Percentiles rank a stretch among this genome's conserved stretches.
phyloP scores from a whole-genome alignment of 1,284 basidiomycete species.

The Chondrostereum purpureum region DNA sequence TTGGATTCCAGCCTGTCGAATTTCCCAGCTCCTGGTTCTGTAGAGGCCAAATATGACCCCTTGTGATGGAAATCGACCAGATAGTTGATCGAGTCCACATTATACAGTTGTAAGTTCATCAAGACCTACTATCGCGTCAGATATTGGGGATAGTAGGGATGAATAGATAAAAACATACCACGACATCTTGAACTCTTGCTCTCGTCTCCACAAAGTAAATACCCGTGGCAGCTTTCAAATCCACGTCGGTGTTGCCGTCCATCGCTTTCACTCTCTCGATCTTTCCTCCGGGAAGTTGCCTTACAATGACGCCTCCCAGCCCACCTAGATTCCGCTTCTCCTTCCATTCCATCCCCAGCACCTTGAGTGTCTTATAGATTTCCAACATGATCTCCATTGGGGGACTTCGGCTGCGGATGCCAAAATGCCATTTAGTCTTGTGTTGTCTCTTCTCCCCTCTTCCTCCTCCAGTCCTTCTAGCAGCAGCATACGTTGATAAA shows the following conservation, averaged over 20 bases:
- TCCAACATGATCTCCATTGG: constrained; percentile 99
- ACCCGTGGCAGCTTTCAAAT: constrained; percentile 60
- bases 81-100: constrained; percentile 94
- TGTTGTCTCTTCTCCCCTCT: constrained; percentile 58
- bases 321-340: constrained; percentile 72
- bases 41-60: constrained; percentile 74
- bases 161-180: constrained; percentile 49
- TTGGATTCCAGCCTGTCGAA: constrained; percentile 47
- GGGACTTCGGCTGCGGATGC: constrained; percentile 89
- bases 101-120: constrained; percentile 96
- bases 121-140: constrained; percentile 51
- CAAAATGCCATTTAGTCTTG: constrained; percentile 93
- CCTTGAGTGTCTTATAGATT: constrained; percentile 90
- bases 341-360: constrained; percentile 97
- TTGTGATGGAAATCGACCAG: constrained; percentile 98
- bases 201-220: constrained; percentile 96
- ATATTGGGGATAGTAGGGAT: constrained; percentile 4
- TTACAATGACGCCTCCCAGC: constrained; percentile 41
- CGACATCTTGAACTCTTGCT: constrained; percentile 83
- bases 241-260: constrained; percentile 58
- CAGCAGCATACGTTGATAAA: not conserved
- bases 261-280: constrained; percentile 44
- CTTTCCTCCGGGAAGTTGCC: constrained; percentile 8
- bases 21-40: constrained; percentile 54
- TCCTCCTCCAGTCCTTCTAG: constrained; percentile 36